phyloP scores from a whole-genome alignment of 106 monocot genomes.

The Phalaenopsis aphrodite region DNA sequence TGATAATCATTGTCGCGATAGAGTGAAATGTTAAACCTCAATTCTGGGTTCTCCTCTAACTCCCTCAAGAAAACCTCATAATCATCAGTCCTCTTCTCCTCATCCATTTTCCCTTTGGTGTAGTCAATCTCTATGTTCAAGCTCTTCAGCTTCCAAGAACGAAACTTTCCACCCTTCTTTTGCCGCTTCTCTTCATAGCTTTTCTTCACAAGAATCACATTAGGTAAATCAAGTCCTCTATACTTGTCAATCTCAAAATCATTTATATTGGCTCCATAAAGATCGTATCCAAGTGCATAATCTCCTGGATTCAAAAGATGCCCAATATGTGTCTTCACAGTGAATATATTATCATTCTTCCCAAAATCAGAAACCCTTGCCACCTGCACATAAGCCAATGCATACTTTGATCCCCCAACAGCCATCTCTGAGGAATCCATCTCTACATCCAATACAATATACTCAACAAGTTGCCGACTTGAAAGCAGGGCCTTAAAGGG shows the following conservation, averaged over 20 bases:
- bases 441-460: conserved; percentile 43
- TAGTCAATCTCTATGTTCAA: conserved; percentile 61
- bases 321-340: conserved; percentile 64
- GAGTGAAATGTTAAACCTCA: conserved; percentile 57
- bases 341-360: conserved; percentile 58
- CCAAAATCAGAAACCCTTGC: conserved; percentile 74
- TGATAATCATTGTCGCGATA: conserved; percentile 62
- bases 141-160: conserved; percentile 74
- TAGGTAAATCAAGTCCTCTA: conserved; percentile 41
- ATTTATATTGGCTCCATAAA: conserved; percentile 63
- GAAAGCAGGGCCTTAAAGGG: conserved; percentile 39
- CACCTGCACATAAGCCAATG: conserved; percentile 48
- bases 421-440: conserved; percentile 19
- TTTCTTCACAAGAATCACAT: conserved; percentile 74
- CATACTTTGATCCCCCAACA: conserved; percentile 47
- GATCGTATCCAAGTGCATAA: conserved; percentile 76
- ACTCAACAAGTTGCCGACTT: conserved; percentile 55
- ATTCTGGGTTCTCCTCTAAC: conserved; percentile 68
- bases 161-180: conserved; percentile 33
- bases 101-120: conserved; percentile 25
- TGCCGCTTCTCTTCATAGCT: conserved; percentile 67
- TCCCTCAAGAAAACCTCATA: conserved; percentile 73
- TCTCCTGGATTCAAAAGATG: conserved; percentile 68
- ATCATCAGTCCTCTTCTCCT: conserved; percentile 62
- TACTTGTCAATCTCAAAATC: conserved; percentile 63